Conservation (phyloP, 2,329 filamentous ascomycete genomes). For the Cladophialophora carrionii region DNA sequence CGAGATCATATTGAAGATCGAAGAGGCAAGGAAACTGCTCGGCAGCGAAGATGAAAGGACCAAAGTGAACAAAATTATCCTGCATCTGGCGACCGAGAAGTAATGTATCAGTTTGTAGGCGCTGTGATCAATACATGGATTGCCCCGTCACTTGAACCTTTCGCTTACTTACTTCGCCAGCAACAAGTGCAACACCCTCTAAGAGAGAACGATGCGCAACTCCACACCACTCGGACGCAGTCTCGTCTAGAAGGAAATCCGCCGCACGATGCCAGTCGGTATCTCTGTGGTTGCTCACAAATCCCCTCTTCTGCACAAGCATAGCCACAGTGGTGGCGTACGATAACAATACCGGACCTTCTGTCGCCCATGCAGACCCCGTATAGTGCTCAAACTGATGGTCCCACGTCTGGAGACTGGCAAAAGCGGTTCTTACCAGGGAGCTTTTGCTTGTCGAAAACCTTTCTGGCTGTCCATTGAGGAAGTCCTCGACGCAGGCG, state of each 20-base stretch:
- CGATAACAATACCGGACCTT: background rate
- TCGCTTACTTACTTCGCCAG: background rate
- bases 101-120: background rate
- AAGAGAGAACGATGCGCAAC: background rate
- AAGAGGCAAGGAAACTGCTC: background rate
- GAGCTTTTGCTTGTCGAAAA: background rate
- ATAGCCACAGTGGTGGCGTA: conserved; percentile 4
- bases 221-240: background rate
- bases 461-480: background rate
- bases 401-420: background rate
- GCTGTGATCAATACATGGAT: background rate
- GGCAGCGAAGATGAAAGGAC: background rate
- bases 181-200: background rate
- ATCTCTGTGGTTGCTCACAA: background rate
- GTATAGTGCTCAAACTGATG: background rate
- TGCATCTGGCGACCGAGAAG: background rate
- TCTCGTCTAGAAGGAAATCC: background rate
- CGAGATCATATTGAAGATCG: background rate
- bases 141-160: background rate
- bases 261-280: background rate
- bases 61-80: background rate
- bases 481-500: background rate
- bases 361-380: background rate
- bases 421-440: background rate
- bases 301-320: background rate